Conservation (phyloP, 1,284 basidiomycete genomes). For the Rhodotorula sp. region DNA sequence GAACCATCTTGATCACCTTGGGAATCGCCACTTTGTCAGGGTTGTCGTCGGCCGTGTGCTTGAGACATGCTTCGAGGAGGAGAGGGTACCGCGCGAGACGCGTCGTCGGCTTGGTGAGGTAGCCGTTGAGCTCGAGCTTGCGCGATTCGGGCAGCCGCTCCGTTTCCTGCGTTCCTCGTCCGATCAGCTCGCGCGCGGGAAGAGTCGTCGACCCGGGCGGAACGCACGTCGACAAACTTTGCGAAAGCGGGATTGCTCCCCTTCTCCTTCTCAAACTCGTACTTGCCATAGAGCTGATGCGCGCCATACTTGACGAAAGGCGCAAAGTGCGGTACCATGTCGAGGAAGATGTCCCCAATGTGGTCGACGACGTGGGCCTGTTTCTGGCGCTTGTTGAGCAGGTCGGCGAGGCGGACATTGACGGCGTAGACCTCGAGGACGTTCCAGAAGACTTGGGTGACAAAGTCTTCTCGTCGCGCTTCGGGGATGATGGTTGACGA, state of each 20-base stretch:
- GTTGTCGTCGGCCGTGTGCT: constrained; percentile 88
- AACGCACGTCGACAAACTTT: constrained; percentile 84
- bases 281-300: constrained; percentile 97
- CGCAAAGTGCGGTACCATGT: constrained; percentile 80
- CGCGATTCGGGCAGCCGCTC: constrained; percentile 92
- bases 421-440: constrained; percentile 89
- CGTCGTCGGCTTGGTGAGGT: constrained; percentile 97
- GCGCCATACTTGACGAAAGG: constrained; percentile 95
- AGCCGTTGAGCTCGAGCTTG: constrained; percentile 96
- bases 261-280: constrained; percentile 99
- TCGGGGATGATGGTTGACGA: constrained; percentile 72
- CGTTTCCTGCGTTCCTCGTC: constrained; percentile 59
- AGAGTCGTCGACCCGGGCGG: not conserved
- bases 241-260: constrained; percentile 88
- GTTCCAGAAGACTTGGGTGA: constrained; percentile 98
- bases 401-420: constrained; percentile 83
- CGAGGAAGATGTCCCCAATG: constrained; percentile 88
- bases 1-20: constrained; percentile 74
- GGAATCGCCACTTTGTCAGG: constrained; percentile 79
- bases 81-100: constrained; percentile 94
- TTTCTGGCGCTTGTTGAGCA: constrained; percentile 94
- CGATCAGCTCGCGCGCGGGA: not conserved
- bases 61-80: constrained; percentile 85
- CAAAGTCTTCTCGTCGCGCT: constrained; percentile 76
- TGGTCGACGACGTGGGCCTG: constrained; percentile 86